phyloP scores from a whole-genome alignment of 768 basidiomycete species.

The Trametes coccinea region DNA sequence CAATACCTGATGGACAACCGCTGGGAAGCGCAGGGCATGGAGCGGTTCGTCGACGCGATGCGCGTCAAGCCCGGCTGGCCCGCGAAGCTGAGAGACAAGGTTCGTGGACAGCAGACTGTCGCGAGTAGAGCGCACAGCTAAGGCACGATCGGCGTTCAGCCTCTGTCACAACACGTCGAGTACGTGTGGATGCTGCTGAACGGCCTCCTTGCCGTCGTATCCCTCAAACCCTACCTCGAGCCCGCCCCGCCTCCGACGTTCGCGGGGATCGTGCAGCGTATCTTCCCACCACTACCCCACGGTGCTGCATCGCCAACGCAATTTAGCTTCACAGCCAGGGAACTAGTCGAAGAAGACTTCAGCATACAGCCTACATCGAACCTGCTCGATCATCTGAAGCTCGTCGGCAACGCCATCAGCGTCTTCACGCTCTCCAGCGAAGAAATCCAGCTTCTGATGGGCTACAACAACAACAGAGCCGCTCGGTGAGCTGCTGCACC shows the following conservation, averaged over 20 bases:
- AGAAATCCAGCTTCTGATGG: not conserved
- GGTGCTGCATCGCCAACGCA: not conserved
- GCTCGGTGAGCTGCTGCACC: slow-evolving; percentile 6
- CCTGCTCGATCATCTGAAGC: slow-evolving; percentile 17
- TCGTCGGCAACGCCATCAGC: slow-evolving; percentile 14
- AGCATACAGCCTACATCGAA: slow-evolving; percentile 13
- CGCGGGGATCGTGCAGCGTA: not conserved
- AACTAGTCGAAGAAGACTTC: slow-evolving; percentile 15
- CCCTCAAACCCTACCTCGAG: not conserved
- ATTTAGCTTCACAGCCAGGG: slow-evolving; percentile 14
- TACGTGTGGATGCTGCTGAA: slow-evolving; percentile 14
- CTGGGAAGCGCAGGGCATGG: slow-evolving; percentile 9
- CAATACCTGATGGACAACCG: not conserved
- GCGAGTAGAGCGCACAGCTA: not conserved
- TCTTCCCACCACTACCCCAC: slow-evolving; percentile 1
- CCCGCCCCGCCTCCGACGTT: slow-evolving; percentile 5
- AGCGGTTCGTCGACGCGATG: not conserved
- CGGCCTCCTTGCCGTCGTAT: slow-evolving; percentile 10
- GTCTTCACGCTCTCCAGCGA: slow-evolving; percentile 5
- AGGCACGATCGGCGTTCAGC: not conserved
- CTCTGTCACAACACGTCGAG: not conserved
- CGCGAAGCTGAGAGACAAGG: slow-evolving; percentile 8
- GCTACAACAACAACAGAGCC: slow-evolving; percentile 7
- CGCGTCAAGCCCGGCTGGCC: slow-evolving; percentile 8
- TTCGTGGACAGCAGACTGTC: not conserved